Evolutionary conservation across 169 alveolate genomes (phyloP).

Genomic region (Plasmodium sp.): DNA sequence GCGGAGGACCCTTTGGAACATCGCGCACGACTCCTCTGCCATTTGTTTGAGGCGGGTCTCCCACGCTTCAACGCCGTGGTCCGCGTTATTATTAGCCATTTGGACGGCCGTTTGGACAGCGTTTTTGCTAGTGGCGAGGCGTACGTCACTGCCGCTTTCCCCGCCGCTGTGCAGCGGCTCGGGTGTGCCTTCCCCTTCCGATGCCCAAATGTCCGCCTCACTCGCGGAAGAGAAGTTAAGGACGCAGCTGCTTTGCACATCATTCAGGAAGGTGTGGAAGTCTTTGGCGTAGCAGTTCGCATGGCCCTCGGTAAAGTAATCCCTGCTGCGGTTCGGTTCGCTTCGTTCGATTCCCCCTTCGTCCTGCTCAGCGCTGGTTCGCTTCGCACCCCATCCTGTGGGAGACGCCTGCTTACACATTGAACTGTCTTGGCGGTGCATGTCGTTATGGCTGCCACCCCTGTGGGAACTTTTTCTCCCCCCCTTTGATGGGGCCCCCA

Average conservation of each 20-base stretch:
- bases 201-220: neutral
- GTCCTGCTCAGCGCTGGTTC: neutral
- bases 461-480: neutral
- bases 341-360: neutral
- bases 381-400: neutral
- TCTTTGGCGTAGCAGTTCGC: slow-evolving; percentile 20
- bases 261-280: slow-evolving; percentile 1
- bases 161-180: neutral
- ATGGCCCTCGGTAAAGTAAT: neutral
- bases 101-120: neutral
- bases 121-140: neutral
- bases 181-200: neutral
- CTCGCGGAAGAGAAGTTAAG: neutral
- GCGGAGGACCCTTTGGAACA: slow-evolving; percentile 13
- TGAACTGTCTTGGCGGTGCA: neutral
- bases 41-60: neutral
- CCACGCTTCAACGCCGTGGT: neutral
- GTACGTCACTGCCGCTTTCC: neutral
- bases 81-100: neutral
- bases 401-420: neutral
- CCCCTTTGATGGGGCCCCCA: neutral
- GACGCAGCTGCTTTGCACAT: neutral
- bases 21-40: slow-evolving; percentile 45
- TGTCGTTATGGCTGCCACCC: neutral
- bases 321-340: neutral